Evolutionary conservation across 805 yeast species (phyloP).

Genomic region (Candida anglica): DNA sequence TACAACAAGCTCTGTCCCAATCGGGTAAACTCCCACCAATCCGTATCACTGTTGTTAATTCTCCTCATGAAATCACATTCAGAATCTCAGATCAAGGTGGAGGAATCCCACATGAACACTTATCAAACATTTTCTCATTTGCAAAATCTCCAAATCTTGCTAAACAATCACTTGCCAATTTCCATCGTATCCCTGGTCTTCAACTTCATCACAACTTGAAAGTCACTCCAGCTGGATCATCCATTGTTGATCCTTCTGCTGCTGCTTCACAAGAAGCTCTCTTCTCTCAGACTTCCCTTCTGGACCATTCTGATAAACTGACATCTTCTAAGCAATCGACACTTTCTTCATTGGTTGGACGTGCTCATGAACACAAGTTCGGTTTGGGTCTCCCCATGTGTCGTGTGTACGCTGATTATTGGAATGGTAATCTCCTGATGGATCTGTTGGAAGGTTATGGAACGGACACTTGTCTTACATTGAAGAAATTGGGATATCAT

Average conservation of each 20-base stretch:
- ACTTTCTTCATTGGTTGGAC: slow-evolving; percentile 57
- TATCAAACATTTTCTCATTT: slow-evolving; percentile 80
- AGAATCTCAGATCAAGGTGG: slow-evolving; percentile 90
- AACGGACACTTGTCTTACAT: slow-evolving; percentile 75
- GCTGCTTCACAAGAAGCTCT: slow-evolving; percentile 5
- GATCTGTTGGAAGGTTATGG: slow-evolving; percentile 89
- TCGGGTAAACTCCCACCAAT: slow-evolving; percentile 58
- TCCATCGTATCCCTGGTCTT: slow-evolving; percentile 68
- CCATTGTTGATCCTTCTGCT: slow-evolving; percentile 19
- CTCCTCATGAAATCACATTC: slow-evolving; percentile 64
- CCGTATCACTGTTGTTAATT: slow-evolving; percentile 67
- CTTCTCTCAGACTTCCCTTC: slow-evolving; percentile 34
- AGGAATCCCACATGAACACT: slow-evolving; percentile 61
- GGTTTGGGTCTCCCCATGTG: slow-evolving; percentile 94
- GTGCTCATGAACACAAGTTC: slow-evolving; percentile 71
- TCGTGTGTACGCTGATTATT: slow-evolving; percentile 88
- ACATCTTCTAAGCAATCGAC: slow-evolving; percentile 44
- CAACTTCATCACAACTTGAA: slow-evolving; percentile 38
- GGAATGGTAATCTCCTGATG: slow-evolving; percentile 89
- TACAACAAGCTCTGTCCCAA: too few relatives aligned
- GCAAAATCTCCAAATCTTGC: slow-evolving; percentile 67
- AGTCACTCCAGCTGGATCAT: slow-evolving; percentile 39
- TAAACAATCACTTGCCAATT: slow-evolving; percentile 53
- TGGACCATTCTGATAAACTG: slow-evolving; percentile 26
- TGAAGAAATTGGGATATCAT: slow-evolving; percentile 73